Percentiles rank a stretch among this genome's conserved stretches.
Conservation (phyloP, 495 filamentous ascomycete species). For the Penicillium ucsense region DNA sequence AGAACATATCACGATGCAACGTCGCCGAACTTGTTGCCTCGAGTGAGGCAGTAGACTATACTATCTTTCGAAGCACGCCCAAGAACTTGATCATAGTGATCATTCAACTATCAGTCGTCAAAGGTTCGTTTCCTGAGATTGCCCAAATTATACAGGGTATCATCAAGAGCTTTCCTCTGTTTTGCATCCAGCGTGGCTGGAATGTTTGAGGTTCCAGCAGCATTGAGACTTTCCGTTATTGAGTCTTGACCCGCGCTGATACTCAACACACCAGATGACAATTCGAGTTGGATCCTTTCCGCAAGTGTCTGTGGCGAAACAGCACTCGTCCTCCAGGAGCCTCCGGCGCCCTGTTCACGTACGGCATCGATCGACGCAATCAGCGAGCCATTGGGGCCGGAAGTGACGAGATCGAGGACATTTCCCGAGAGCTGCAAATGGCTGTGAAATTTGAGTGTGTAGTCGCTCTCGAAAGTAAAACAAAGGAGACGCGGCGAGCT, state of each 20-base stretch:
- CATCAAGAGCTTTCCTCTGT: constrained; percentile 23
- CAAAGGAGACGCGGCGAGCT: constrained; percentile 54
- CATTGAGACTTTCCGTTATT: constrained; percentile 19
- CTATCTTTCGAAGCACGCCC: neutral
- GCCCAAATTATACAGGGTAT: constrained; percentile 59
- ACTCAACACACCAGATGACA: constrained; percentile 7
- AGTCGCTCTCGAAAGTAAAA: constrained; percentile 37
- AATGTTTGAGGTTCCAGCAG: constrained; percentile 24
- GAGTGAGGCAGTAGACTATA: neutral
- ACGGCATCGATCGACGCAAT: constrained; percentile 48
- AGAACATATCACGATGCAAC: too few relatives aligned
- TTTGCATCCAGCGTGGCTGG: constrained; percentile 23
- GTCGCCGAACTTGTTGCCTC: too few relatives aligned
- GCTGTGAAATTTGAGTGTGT: constrained; percentile 32
- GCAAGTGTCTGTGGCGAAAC: constrained; percentile 14
- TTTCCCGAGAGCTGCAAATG: constrained; percentile 48
- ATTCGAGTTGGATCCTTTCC: constrained; percentile 18
- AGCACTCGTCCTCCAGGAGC: constrained; percentile 19
- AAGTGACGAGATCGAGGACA: constrained; percentile 44
- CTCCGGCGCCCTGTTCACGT: constrained; percentile 31
- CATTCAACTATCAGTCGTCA: constrained; percentile 13
- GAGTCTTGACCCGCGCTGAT: constrained; percentile 18
- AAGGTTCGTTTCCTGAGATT: constrained; percentile 60
- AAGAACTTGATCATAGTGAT: neutral
- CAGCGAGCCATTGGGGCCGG: constrained; percentile 28